Evolutionary conservation across 192 early-diverging fungal genomes (phyloP).

Genomic region (Gigaspora rosea): DNA sequence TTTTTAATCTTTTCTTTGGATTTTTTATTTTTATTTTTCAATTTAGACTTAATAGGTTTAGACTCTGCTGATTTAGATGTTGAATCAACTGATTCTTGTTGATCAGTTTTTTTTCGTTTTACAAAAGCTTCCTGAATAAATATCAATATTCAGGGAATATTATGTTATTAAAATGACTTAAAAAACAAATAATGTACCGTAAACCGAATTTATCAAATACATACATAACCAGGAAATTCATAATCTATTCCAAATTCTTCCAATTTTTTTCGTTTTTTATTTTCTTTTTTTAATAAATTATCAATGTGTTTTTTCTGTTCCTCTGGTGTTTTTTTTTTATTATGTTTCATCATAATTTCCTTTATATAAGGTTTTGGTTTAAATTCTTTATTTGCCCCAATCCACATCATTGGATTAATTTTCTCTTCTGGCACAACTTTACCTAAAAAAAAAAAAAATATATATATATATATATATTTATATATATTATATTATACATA

Average conservation of each 20-base stretch:
- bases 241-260: conserved; percentile 81
- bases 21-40: too few relatives aligned
- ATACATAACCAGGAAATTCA: conserved; percentile 77
- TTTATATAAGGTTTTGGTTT: conserved; percentile 61
- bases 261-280: conserved; percentile 62
- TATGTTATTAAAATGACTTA: neutral
- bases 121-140: too few relatives aligned
- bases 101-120: too few relatives aligned
- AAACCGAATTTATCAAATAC: neutral
- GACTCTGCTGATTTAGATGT: too few relatives aligned
- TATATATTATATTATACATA: too few relatives aligned
- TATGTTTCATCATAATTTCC: conserved; percentile 60
- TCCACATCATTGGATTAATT: conserved; percentile 76
- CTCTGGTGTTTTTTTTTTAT: conserved; percentile 61
- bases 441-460: conserved; percentile 39
- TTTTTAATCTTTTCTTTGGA: too few relatives aligned
- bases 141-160: neutral
- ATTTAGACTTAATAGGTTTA: too few relatives aligned
- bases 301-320: conserved; percentile 48
- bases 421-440: conserved; percentile 66
- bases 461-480: too few relatives aligned
- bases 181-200: neutral
- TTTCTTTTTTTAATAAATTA: conserved; percentile 58
- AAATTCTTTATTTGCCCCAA: conserved; percentile 70
- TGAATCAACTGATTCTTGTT: too few relatives aligned